phyloP scores from a whole-genome alignment of 805 yeast genomes.

The Tetrapisispora pingtungensis region DNA sequence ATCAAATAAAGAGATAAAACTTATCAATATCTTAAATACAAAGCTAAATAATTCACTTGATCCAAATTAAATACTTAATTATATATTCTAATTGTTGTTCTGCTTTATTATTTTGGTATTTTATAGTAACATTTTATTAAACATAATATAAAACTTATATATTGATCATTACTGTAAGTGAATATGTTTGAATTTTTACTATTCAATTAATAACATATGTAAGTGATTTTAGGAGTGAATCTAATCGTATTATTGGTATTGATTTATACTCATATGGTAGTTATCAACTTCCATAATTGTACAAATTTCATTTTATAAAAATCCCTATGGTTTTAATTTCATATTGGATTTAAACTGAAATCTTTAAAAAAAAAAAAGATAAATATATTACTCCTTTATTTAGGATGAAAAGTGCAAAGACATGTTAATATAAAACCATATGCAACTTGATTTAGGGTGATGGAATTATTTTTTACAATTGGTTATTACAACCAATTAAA shows the following conservation, averaged over 20 bases:
- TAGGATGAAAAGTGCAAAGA: slow-evolving; percentile 1
- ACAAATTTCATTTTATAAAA: too few species aligned
- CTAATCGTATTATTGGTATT: background rate
- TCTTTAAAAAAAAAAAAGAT: background rate
- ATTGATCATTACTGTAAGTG: too few species aligned
- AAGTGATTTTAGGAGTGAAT: too few species aligned
- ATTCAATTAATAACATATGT: too few species aligned
- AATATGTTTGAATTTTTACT: too few species aligned
- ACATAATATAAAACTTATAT: too few species aligned
- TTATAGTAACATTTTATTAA: background rate
- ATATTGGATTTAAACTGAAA: background rate
- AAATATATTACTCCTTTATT: background rate
- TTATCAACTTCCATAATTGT: background rate
- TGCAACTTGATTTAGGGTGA: background rate
- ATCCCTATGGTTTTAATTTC: background rate
- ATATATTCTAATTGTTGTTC: too few species aligned
- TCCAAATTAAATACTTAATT: too few species aligned
- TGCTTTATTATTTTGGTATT: too few species aligned
- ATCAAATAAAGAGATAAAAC: too few species aligned
- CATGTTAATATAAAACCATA: slow-evolving; percentile 1
- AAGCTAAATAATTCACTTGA: too few species aligned
- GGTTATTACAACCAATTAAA: background rate
- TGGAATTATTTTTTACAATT: background rate
- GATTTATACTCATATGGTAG: background rate
- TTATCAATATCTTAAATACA: too few species aligned